Evolutionary conservation across 305 asterid genomes (phyloP), one percentile per base, ranked within the genome.

Genomic region (Nicotiana rustica): DNA sequence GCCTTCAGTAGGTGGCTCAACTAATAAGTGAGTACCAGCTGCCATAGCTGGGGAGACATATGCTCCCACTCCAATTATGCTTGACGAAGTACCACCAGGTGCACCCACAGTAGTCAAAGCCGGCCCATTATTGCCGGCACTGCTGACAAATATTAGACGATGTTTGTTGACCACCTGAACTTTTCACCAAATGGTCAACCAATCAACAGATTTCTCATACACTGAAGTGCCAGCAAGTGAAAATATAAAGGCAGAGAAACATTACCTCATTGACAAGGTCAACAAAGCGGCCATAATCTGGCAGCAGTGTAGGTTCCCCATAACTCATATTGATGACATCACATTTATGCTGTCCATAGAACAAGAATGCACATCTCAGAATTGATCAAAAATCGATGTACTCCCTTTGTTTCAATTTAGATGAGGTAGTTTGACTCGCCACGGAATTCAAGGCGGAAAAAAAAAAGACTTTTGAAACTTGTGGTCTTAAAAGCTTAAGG

Each of bases 41-140:
- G 98, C 99, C 98, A 93, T 96, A 87, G 94, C 91, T 89, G 97
- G 98, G 70, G 98, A 96, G 65, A 96, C 97, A 87, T 96, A 96
- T 67, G 98, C 99, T 76, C 99, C 98, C 85, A 96, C 92, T 85
- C 99, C 99, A 83, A 96, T 95, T 77, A 96, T 93, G 88, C 98
- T 95, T 60, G 98, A 95, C 64, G 98, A 91, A 77, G 99, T 96
- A 79, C 99, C 99, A 85, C 99, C 99, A 10, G 99, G 99, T 79
- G 99, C 96, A 86, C 98, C 98, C 76, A 96, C 97, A 64, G 99
- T 96, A 89, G 86, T 95, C 93, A 96, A 91, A 81, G 97, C 99
- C 10, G 99, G 98, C 75, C 99, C 99, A 67, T 87, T 89, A 80
- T 96, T 96, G 69, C 98, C 98, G 84, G 98, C 99, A 79, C 99